phyloP scores from a whole-genome alignment of 768 basidiomycete species.

The Favolaschia claudopus region DNA sequence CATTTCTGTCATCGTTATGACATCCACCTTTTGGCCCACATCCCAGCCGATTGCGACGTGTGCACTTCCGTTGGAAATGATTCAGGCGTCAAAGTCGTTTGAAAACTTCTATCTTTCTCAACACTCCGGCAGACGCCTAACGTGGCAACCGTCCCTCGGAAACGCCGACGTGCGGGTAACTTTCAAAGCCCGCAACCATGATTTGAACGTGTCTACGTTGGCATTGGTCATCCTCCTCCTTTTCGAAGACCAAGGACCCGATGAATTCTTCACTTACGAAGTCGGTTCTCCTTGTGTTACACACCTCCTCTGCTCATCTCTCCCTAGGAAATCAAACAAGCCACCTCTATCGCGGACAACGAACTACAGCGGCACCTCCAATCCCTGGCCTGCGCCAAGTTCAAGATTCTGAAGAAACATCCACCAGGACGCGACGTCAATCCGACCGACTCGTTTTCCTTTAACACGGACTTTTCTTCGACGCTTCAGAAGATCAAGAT shows the following conservation, averaged over 20 bases:
- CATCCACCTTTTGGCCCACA: constrained; percentile 96
- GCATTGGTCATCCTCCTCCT: constrained; percentile 87
- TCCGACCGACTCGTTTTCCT: constrained; percentile 82
- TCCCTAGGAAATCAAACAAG: constrained; percentile 81
- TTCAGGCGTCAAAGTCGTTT: constrained; percentile 75
- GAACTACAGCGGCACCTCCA: constrained; percentile 95
- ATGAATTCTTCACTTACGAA: constrained; percentile 77
- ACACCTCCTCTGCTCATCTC: background rate
- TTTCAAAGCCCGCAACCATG: constrained; percentile 84
- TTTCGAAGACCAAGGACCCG: constrained; percentile 77
- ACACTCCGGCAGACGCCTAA: constrained; percentile 89
- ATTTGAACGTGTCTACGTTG: constrained; percentile 92
- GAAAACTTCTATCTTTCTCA: constrained; percentile 89
- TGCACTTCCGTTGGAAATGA: constrained; percentile 69
- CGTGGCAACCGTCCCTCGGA: constrained; percentile 91
- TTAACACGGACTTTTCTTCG: constrained; percentile 85
- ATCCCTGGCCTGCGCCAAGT: constrained; percentile 94
- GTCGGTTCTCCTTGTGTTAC: constrained; percentile 48
- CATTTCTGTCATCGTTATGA: constrained; percentile 91
- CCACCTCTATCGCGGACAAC: constrained; percentile 73
- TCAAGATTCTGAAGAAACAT: constrained; percentile 89
- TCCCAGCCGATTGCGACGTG: constrained; percentile 70
- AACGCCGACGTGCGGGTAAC: constrained; percentile 86
- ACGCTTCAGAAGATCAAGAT: constrained; percentile 92
- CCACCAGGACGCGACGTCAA: constrained; percentile 88